phyloP scores from a whole-genome alignment of 345 rosid genomes.

The Pistacia integerrima region DNA sequence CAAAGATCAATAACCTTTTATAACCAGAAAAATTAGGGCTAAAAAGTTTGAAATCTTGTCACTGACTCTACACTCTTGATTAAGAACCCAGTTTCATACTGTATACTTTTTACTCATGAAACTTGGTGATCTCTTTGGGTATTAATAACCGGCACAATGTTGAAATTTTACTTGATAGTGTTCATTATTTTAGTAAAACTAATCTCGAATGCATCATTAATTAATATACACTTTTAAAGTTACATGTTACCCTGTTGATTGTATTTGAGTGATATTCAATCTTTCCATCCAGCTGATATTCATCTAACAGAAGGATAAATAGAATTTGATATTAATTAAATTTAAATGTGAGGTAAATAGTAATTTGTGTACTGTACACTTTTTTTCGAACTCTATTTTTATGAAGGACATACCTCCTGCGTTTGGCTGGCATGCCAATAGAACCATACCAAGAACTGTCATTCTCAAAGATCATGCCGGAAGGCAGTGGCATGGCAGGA shows the following conservation, averaged over 20 bases:
- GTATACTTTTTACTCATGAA: too few species aligned
- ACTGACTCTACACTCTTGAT: neutral
- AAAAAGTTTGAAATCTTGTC: neutral
- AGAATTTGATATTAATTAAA: too few species aligned
- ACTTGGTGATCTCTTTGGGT: too few species aligned
- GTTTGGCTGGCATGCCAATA: slow-evolving; percentile 13
- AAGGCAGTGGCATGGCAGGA: slow-evolving; percentile 26
- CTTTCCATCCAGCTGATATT: neutral
- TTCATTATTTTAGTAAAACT: neutral
- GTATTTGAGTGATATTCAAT: neutral
- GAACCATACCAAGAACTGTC: neutral
- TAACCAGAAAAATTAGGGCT: too few species aligned
- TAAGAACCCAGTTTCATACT: neutral
- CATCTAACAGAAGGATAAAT: too few species aligned
- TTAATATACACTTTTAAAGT: too few species aligned
- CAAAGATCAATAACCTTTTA: neutral
- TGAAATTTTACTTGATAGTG: neutral
- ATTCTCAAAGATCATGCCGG: slow-evolving; percentile 15
- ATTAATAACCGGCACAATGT: neutral
- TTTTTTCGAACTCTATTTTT: neutral
- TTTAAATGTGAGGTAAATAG: too few species aligned
- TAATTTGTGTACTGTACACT: too few species aligned
- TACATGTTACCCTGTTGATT: neutral
- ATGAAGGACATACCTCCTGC: slow-evolving; percentile 32
- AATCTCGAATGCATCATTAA: too few species aligned